These are phyloP conservation scores for Beta macrorhiza DNA, from an alignment of 179 eudicot species.

Conservation along the genomic window DNA sequence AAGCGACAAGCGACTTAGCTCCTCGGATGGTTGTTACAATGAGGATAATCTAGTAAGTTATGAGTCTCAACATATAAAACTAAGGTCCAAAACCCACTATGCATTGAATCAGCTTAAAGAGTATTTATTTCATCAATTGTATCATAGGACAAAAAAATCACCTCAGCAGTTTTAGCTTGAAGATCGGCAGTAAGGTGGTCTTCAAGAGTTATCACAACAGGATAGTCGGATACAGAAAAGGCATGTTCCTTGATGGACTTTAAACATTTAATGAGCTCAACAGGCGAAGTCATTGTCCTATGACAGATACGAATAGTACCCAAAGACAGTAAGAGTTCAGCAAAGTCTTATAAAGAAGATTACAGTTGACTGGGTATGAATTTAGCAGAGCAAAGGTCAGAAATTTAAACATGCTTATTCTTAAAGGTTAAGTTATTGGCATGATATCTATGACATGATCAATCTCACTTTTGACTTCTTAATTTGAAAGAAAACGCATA, in stretches of 20 bases:
- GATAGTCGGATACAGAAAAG: conserved; percentile 75
- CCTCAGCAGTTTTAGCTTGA: conserved; percentile 80
- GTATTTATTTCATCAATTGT: neutral
- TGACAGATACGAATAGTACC: neutral
- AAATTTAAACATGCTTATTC: neutral
- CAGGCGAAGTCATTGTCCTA: conserved; percentile 95
- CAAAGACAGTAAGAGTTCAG: neutral
- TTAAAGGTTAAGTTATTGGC: neutral
- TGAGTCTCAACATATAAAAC: neutral
- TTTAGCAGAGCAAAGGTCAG: neutral
- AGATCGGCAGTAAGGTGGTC: conserved; percentile 76
- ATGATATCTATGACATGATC: neutral
- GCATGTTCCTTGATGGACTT: conserved; percentile 76
- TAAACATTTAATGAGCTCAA: conserved; percentile 69
- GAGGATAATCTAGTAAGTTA: neutral
- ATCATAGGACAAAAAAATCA: conserved; percentile 23
- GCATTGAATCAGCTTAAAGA: neutral
- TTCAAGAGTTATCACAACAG: conserved; percentile 80
- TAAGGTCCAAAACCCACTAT: neutral
- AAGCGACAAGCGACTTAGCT: neutral
- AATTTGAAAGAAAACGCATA: conserved; percentile 27
- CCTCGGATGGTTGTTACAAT: neutral
- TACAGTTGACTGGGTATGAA: neutral
- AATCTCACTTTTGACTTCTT: neutral
- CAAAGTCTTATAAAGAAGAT: neutral